Evolutionary conservation across 169 alveolate species (phyloP).

Genomic region (Cryptosporidium sp.): DNA sequence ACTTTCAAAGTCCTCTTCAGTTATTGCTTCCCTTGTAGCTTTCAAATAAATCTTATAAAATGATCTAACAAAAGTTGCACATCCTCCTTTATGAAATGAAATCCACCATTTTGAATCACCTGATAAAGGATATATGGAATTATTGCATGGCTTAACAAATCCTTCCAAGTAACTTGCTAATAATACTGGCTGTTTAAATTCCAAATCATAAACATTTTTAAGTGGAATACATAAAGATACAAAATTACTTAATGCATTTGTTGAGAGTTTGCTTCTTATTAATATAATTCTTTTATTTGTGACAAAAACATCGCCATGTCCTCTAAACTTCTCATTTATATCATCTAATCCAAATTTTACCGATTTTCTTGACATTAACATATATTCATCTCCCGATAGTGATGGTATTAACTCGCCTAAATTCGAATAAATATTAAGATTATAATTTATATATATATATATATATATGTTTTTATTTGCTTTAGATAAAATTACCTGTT

Average conservation of each 20-base stretch:
- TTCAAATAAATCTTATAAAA: conserved; percentile 13
- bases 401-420: conserved; percentile 53
- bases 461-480: neutral
- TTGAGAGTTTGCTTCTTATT: conserved; percentile 6
- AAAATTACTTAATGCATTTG: conserved; percentile 34
- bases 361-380: conserved; percentile 50
- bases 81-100: conserved; percentile 69
- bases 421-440: neutral
- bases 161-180: conserved; percentile 69
- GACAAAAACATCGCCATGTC: conserved; percentile 50
- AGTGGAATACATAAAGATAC: conserved; percentile 45
- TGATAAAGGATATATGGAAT: conserved; percentile 36
- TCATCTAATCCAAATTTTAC: conserved; percentile 39
- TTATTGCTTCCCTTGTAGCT: neutral
- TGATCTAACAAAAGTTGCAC: conserved; percentile 46
- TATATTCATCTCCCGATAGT: conserved; percentile 6
- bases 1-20: conserved; percentile 1
- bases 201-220: conserved; percentile 19
- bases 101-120: conserved; percentile 57
- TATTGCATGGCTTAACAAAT: conserved; percentile 35
- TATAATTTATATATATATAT: neutral
- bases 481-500: neutral
- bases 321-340: conserved; percentile 44
- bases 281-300: conserved; percentile 50
- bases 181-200: conserved; percentile 55